Percentiles rank a stretch among this genome's conserved stretches.
Conservation (phyloP, 2,329 filamentous ascomycete genomes). For the Monilinia laxa region DNA sequence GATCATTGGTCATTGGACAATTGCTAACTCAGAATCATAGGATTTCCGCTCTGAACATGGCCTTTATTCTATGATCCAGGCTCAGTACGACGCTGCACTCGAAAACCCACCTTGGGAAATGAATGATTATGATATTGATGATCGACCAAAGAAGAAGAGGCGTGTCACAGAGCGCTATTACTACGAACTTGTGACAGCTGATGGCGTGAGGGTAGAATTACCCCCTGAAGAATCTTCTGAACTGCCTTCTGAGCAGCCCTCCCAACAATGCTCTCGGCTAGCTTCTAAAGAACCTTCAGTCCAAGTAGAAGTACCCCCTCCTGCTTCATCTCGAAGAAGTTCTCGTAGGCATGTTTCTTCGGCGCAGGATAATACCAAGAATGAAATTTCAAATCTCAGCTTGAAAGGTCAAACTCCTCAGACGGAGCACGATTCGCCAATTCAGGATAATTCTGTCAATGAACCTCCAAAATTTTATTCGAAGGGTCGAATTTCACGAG, state of each 20-base stretch:
- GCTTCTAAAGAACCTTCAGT: background rate
- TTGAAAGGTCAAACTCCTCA: background rate
- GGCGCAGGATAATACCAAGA: background rate
- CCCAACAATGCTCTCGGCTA: background rate
- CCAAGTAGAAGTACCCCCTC: background rate
- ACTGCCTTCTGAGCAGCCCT: background rate
- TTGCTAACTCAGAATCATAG: constrained; percentile 43
- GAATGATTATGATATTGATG: constrained; percentile 40
- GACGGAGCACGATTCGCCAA: background rate
- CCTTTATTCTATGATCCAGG: constrained; percentile 69
- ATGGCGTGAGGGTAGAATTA: constrained; percentile 34
- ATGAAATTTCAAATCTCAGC: background rate
- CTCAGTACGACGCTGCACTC: constrained; percentile 57
- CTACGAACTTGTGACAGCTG: constrained; percentile 38
- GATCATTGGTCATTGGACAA: constrained; percentile 25
- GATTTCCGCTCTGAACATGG: constrained; percentile 73
- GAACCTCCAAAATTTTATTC: background rate
- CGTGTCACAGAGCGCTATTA: constrained; percentile 36
- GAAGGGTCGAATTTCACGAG: background rate
- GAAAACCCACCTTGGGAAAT: constrained; percentile 43
- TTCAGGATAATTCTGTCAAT: background rate
- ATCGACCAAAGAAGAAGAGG: constrained; percentile 39
- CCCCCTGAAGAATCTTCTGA: constrained; percentile 15
- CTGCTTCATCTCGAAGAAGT: constrained; percentile 16
- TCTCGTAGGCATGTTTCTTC: constrained; percentile 18